Conservation (phyloP, 148 eudicot genomes). For the Dysphania ambrosioides region DNA sequence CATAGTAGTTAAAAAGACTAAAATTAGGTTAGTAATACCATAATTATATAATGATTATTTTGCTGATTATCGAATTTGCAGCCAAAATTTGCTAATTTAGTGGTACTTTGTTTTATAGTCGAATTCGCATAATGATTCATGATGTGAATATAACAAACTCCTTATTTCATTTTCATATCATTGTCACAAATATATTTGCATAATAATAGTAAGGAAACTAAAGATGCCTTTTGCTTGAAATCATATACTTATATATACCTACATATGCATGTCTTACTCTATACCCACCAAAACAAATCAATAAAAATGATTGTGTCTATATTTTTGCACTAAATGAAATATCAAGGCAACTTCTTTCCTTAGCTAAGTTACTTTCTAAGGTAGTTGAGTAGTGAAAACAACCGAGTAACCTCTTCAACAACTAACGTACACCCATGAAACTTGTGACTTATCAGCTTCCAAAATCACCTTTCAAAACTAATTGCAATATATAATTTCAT, state of each 20-base stretch:
- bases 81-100: too few species aligned
- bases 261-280: conserved; percentile 19
- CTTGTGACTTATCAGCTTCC: conserved; percentile 39
- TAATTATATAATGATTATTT: too few species aligned
- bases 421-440: conserved; percentile 30
- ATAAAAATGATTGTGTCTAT: conserved; percentile 14
- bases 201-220: conserved; percentile 16
- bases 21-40: too few species aligned
- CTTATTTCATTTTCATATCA: background rate
- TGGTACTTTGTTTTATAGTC: background rate
- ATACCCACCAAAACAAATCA: conserved; percentile 6
- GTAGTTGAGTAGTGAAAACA: conserved; percentile 38
- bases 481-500: background rate
- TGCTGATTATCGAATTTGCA: background rate
- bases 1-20: too few species aligned
- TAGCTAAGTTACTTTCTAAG: conserved; percentile 19
- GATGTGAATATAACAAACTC: conserved; percentile 3
- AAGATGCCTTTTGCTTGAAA: conserved; percentile 12
- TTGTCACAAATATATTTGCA: conserved; percentile 13
- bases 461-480: too few species aligned
- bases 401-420: conserved; percentile 29
- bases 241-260: conserved; percentile 7
- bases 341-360: conserved; percentile 18
- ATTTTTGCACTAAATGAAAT: background rate
- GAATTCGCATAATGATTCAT: background rate